A percentile compares a stretch with the other conserved stretches of the same genome.
These are phyloP conservation scores for Ceratocystis ficicola DNA, from an alignment of 2,329 filamentous ascomycete species.

Conservation along the genomic window DNA sequence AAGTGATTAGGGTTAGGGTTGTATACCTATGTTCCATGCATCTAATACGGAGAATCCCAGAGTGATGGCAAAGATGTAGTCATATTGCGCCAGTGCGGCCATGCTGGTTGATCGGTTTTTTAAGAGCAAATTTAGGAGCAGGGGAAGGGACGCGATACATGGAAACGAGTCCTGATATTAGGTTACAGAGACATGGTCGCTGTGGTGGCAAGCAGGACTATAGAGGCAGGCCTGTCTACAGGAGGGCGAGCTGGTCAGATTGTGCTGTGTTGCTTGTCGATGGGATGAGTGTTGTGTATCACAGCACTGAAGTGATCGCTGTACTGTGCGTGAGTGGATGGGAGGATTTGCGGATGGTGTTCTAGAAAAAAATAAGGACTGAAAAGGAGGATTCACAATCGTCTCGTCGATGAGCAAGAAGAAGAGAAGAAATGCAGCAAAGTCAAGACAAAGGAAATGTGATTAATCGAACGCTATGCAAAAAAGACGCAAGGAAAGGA, in stretches of 20 bases:
- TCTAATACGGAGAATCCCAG: constrained; percentile 46
- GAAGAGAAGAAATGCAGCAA: constrained; percentile 3
- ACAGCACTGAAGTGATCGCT: too few relatives aligned
- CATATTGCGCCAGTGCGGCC: constrained; percentile 37
- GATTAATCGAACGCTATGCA: constrained; percentile 1
- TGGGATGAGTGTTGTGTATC: too few relatives aligned
- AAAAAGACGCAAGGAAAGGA: neutral
- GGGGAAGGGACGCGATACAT: neutral
- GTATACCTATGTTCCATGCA: constrained; percentile 45
- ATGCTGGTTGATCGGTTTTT: constrained; percentile 24
- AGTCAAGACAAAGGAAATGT: neutral
- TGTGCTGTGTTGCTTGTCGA: too few relatives aligned
- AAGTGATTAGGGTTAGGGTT: neutral
- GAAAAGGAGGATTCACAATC: neutral
- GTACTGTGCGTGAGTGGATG: neutral
- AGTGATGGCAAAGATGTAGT: constrained; percentile 46
- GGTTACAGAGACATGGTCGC: constrained; percentile 12
- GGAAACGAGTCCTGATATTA: constrained; percentile 7
- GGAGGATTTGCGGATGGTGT: neutral
- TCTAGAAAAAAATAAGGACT: neutral
- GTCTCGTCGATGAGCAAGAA: neutral
- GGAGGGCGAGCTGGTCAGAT: neutral
- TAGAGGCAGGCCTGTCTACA: neutral
- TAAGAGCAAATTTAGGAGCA: neutral
- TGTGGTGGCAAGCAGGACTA: neutral